phyloP scores from a whole-genome alignment of 2,329 filamentous ascomycete genomes.

The Phyllosticta ampelicida region DNA sequence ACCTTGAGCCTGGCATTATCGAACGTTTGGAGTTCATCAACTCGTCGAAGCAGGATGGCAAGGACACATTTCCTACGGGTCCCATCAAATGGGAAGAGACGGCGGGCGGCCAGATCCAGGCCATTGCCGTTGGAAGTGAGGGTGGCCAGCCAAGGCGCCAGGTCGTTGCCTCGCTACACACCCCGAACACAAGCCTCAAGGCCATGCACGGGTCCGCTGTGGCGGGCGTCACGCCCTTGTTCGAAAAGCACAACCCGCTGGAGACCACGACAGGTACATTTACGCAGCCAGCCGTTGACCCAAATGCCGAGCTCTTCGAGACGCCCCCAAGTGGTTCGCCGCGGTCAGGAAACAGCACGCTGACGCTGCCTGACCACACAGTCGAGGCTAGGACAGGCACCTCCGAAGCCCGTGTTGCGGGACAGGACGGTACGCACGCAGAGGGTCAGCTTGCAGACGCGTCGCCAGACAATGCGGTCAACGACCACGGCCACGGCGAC shows the following conservation, averaged over 20 bases:
- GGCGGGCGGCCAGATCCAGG: slow-evolving; percentile 33
- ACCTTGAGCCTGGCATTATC: slow-evolving; percentile 50
- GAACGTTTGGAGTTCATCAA: slow-evolving; percentile 32
- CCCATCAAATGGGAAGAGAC: slow-evolving; percentile 37
- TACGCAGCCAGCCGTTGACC: slow-evolving; percentile 24
- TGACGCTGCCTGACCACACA: slow-evolving; percentile 19
- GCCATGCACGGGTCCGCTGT: slow-evolving; percentile 17
- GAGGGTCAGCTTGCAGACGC: slow-evolving; percentile 31
- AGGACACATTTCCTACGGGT: slow-evolving; percentile 35
- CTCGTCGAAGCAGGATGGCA: slow-evolving; percentile 21
- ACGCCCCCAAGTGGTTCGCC: background rate
- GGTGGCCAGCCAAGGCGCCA: slow-evolving; percentile 29
- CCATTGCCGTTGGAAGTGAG: slow-evolving; percentile 35
- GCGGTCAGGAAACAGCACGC: background rate
- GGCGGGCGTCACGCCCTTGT: slow-evolving; percentile 15
- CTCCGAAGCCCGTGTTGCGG: slow-evolving; percentile 29
- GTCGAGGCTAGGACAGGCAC: slow-evolving; percentile 26
- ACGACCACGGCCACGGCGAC: slow-evolving; percentile 34
- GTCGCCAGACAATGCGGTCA: slow-evolving; percentile 30
- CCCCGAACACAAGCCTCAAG: slow-evolving; percentile 19
- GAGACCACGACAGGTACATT: slow-evolving; percentile 26
- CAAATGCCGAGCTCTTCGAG: slow-evolving; percentile 2
- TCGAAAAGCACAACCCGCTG: slow-evolving; percentile 2
- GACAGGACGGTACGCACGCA: slow-evolving; percentile 35
- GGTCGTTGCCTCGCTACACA: slow-evolving; percentile 30